Base-by-base conservation (phyloP, 2,329 filamentous ascomycete species). In the Pseudonectria buxi region DNA sequence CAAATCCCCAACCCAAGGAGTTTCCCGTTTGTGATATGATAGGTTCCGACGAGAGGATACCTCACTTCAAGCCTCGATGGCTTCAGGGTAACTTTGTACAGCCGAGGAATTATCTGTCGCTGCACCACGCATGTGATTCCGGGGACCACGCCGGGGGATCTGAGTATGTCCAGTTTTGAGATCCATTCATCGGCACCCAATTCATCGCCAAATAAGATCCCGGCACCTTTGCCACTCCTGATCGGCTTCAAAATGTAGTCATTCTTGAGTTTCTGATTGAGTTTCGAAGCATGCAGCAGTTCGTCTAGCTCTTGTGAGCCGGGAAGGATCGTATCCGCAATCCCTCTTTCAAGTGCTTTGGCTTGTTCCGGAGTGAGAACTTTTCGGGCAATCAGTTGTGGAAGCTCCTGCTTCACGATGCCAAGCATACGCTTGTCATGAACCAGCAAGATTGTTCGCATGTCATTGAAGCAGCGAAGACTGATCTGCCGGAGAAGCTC, bases 371-470 rank as follows among this genome's bases (percentile, higher is more conserved):
- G 11, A 0, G 51, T 59, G 5, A 65, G 33, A 2, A 56, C 52
- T 2, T 36, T 14, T 1, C 49, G 47, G 1, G 24, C 36, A 4
- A 58, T 38, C 6, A 67, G 35, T 0, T 28, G n/a, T 4, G 41
- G 34, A 0, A 62, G 37, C 35, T 67, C 61, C 32, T 62, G 55
- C 24, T 44, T 53, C 4, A 67, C 40, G 10, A 67, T 54, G 7
- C 61, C 61, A 1, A 67, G 44, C 58, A 67, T 64, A 3, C 64
- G 57, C 39, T 67, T 67, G 43, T 67, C 64, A 37, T 67, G 64
- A 1, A 62, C 55, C 2, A 67, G 41, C 9, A 65, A 43, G 6
- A 67, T 48, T 0, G 62, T 67, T 0, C 62, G 55, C 43, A 66
- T 47, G 36, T 67, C 62, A 28, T 67, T 67, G 35, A 64, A 58